Conservation (phyloP, 805 yeast genomes). For the Yamadazyma philogaea region DNA sequence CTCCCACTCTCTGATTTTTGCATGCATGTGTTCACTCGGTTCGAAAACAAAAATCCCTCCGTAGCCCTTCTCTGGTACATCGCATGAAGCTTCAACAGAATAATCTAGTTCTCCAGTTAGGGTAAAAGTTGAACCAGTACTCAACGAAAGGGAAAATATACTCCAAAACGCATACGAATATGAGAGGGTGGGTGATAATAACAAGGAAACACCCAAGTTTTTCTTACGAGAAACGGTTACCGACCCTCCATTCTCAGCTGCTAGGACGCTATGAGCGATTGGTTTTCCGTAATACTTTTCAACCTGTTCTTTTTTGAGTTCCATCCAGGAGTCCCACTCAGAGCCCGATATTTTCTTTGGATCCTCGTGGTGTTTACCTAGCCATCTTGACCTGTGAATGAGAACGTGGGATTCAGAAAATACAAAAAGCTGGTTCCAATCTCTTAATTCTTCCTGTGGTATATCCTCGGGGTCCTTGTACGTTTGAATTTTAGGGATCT, state of each 20-base stretch:
- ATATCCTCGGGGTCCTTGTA: slow-evolving; percentile 6
- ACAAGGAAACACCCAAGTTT: slow-evolving; percentile 1
- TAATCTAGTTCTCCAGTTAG: slow-evolving; percentile 1
- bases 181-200: slow-evolving; percentile 1
- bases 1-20: slow-evolving; percentile 11
- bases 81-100: slow-evolving; percentile 11
- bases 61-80: slow-evolving; percentile 9
- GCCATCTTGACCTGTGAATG: slow-evolving; percentile 10
- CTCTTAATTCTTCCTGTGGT: slow-evolving; percentile 3
- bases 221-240: slow-evolving; percentile 1
- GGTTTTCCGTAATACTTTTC: slow-evolving; percentile 3
- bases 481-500: neutral
- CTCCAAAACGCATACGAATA: slow-evolving; percentile 5
- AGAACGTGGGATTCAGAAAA: slow-evolving; percentile 8
- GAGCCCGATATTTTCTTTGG: neutral
- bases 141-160: neutral
- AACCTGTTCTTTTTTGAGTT: slow-evolving; percentile 3
- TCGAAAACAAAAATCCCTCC: slow-evolving; percentile 15
- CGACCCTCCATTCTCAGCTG: slow-evolving; percentile 6
- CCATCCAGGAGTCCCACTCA: slow-evolving; percentile 11
- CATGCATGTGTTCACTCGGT: slow-evolving; percentile 1
- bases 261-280: slow-evolving; percentile 4
- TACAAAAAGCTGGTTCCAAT: slow-evolving; percentile 10
- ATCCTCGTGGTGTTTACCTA: neutral
- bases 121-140: neutral